Base-by-base conservation (phyloP, 371 early-diverging fungal species). In the Apophysomyces trapeziformis region DNA sequence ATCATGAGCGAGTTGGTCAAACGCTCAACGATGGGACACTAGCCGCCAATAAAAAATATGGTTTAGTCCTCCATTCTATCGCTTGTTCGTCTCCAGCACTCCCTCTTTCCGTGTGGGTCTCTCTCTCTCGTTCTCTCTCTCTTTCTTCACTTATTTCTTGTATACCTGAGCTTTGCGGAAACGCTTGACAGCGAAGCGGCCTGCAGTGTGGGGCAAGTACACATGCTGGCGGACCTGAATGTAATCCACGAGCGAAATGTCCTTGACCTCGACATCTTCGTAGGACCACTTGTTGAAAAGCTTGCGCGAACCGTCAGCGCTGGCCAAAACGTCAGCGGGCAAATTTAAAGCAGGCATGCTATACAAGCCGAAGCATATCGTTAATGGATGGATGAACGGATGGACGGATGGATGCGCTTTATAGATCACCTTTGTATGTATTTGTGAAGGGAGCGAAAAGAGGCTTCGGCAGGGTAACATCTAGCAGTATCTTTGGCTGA, bases 1-100 rank as follows among this genome's bases (percentile, higher is more conserved):
- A 99, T 99, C 99, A 99, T 99, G 71, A 99, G 89, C 70, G 97
- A 95, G 93, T 98, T 98, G 87, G 97, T 96, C 76, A 99, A 91
- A 86, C 99, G 95, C 92, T 99, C 99, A 68, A 98, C 97, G 70
- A 99, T 93, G 69, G 99, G 99, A 90, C 99, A 99, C 93, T 95
- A 77, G 8, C 35, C 47, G 0, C 32, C 32, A 13, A 26, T 39
- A 13, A 61, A n/a, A 45, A 7, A 47, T 2, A 32, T 38, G 39
- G 37, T 63, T 50, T 21, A 50, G 54, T 47, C 3, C 13, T 37
- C 57, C 47, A 26, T 26, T 26, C 32, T 26, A 26, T 26, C 32
- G 32, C 32, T 26, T 26, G 32, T 26, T 2, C 3, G 32, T 26
- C 32, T 26, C 32, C 32, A 3, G 32, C 32, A 26, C 3, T 26